Base-by-base conservation (phyloP, 306 rosid genomes). In the Dalbergia cultrata region DNA sequence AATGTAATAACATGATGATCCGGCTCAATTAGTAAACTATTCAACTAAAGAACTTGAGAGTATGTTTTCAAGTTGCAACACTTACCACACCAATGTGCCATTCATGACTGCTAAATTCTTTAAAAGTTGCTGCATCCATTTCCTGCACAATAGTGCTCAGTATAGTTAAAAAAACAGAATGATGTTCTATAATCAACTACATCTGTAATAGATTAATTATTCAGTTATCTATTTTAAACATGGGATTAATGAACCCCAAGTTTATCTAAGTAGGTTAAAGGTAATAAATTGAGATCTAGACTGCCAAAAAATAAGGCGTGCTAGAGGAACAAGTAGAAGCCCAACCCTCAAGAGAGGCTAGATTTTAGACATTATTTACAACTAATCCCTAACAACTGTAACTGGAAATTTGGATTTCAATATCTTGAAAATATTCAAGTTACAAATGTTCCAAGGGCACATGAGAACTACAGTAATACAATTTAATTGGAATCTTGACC, bases 61-160 rank as follows among this genome's bases (percentile, higher is more conserved):
- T 31, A 63, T 52, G 78, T 58, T 74, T 54, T 54, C 60, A 54
- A 7, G 26, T n/a, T 59, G 60, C 39, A 50, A 44, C 72, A 81
- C 92, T 86, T 86, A 95, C 98, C 93, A 95, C 91, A 39, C 98
- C 98, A 70, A 95, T 91, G 85, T 95, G 94, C 97, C 99, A 93
- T 82, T 87, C 91, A 56, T 83, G 90, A 43, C 86, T 73, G 9
- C 90, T 86, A 39, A 95, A 89, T 80, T 92, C 94, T 86, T 85
- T 95, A 80, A 93, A 95, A 22, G 97, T 90, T 17, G 91, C 88
- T 61, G 97, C 96, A 85, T 95, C 96, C 97, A 93, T 88, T 85
- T 95, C 93, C 99, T 95, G 92, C 76, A 87, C 73, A 70, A 62
- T 70, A 53, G 77, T 52, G 50, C 44, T 77, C 19, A 66, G 64